These are phyloP conservation scores for Pyrenophora tritici-repentis DNA, from an alignment of 2,329 filamentous ascomycete species.

Conservation along the genomic window DNA sequence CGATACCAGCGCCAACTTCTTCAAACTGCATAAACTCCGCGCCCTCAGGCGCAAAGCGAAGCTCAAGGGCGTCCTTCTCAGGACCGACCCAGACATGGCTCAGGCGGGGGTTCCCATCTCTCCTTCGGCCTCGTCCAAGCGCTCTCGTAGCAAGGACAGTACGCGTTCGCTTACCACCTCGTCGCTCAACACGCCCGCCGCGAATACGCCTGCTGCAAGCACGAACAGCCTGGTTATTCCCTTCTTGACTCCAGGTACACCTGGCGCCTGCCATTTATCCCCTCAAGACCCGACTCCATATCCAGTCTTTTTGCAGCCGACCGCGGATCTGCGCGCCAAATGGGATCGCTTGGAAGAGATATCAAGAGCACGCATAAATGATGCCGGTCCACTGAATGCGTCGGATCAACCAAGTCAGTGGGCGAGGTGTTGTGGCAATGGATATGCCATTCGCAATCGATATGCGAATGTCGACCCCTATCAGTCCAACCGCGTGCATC, in stretches of 20 bases:
- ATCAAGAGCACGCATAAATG: conserved; percentile 59
- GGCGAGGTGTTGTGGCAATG: conserved; percentile 62
- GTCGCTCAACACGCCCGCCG: conserved; percentile 31
- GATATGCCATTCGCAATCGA: conserved; percentile 71
- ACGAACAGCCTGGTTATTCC: conserved; percentile 41
- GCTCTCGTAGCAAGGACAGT: conserved; percentile 48
- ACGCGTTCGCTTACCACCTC: conserved; percentile 36
- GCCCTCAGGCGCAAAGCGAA: conserved; percentile 48
- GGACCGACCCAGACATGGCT: conserved; percentile 31
- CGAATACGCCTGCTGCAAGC: conserved; percentile 37
- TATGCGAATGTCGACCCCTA: conserved; percentile 91
- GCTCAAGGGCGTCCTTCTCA: conserved; percentile 37
- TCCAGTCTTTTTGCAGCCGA: conserved; percentile 60
- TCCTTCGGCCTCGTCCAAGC: conserved; percentile 45
- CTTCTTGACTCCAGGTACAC: conserved; percentile 18
- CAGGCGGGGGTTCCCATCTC: conserved; percentile 39
- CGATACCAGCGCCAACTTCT: conserved; percentile 18
- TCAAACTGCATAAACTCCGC: conserved; percentile 49
- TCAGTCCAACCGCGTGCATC: conserved; percentile 80
- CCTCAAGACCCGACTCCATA: conserved; percentile 40
- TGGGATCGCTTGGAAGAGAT: conserved; percentile 67
- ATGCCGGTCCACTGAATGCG: conserved; percentile 47
- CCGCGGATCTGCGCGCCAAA: conserved; percentile 61
- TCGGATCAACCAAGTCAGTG: conserved; percentile 57
- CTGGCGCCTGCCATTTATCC: conserved; percentile 16